Conservation (phyloP, 805 yeast genomes). For the Lipomyces orientalis region DNA sequence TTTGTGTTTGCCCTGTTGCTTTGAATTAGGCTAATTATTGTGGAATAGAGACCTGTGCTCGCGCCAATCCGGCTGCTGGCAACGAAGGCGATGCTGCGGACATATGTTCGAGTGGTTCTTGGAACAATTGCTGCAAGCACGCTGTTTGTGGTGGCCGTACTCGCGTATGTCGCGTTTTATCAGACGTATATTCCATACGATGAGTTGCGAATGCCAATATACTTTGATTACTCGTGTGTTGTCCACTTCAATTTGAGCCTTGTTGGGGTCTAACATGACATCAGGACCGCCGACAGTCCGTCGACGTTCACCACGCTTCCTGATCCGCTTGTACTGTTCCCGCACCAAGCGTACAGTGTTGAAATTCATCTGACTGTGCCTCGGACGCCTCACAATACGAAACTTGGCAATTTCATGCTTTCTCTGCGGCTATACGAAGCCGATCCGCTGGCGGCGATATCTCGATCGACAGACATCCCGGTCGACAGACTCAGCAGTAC, state of each 20-base stretch:
- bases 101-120: slow-evolving; percentile 27
- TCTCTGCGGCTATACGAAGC: slow-evolving; percentile 36
- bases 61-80: slow-evolving; percentile 14
- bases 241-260: background rate
- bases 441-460: slow-evolving; percentile 23
- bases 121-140: slow-evolving; percentile 10
- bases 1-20: background rate
- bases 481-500: slow-evolving; percentile 19
- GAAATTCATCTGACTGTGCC: slow-evolving; percentile 44
- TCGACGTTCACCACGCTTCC: slow-evolving; percentile 16
- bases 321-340: slow-evolving; percentile 7
- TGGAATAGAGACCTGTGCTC: slow-evolving; percentile 5
- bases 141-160: slow-evolving; percentile 21
- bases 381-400: slow-evolving; percentile 41
- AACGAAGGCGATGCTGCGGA: slow-evolving; percentile 25
- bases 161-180: slow-evolving; percentile 28
- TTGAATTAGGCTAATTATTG: background rate
- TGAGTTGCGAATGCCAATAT: slow-evolving; percentile 25
- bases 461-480: slow-evolving; percentile 30
- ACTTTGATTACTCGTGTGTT: slow-evolving; percentile 28
- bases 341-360: slow-evolving; percentile 40
- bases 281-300: slow-evolving; percentile 9
- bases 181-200: slow-evolving; percentile 32
- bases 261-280: background rate
- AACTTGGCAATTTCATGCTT: slow-evolving; percentile 46